Evolutionary conservation across 1,284 basidiomycete species (phyloP), one percentile per base, ranked within the genome.

Genomic region (Xerocomus minutiporus): DNA sequence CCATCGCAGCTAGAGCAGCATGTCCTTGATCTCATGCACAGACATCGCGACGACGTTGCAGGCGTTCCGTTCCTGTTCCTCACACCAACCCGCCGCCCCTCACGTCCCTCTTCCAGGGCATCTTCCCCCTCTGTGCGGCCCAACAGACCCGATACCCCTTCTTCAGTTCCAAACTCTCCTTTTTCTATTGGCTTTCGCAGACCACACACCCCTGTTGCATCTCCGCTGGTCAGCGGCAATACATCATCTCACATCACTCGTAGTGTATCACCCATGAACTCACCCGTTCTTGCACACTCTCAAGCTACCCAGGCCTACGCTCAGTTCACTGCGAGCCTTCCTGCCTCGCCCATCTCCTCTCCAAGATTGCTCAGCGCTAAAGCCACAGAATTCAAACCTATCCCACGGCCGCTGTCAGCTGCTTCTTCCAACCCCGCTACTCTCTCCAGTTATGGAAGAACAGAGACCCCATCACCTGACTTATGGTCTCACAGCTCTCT

Each of bases 1-100:
- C 45, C 46, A n/a, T 52, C 48, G 7, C 62, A 90, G 84, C 74
- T 88, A 48, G 88, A 91, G 64, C 83, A 88, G 60, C 79, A 82
- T 66, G 84, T 91, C 52, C 76, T 92, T 28, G 88, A 91, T 64
- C 77, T 92, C 55, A 91, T 92, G 89, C 89, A 92, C 70, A 87
- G 86, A 70, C 88, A 91, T 66, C 77, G 82, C 54, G 89, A 91
- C 73, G 89, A 92, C 67, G 72, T 86, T 45, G 85, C 86, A 40
- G 86, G 86, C 20, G 86, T 91, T 4, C 90, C 89, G 0, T 91
- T 92, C 65, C 73, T 88, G 49, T 88, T 87, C 69, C 75, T 91
- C 47, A 89, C 87, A 8, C 84, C 88, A 11, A 87, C 82, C 31
- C 80, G 86, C 56, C 81, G 88, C 39, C 90, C 88, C 2, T 91